Evolutionary conservation across 345 rosid species (phyloP).

Genomic region (Citrus maxima): DNA sequence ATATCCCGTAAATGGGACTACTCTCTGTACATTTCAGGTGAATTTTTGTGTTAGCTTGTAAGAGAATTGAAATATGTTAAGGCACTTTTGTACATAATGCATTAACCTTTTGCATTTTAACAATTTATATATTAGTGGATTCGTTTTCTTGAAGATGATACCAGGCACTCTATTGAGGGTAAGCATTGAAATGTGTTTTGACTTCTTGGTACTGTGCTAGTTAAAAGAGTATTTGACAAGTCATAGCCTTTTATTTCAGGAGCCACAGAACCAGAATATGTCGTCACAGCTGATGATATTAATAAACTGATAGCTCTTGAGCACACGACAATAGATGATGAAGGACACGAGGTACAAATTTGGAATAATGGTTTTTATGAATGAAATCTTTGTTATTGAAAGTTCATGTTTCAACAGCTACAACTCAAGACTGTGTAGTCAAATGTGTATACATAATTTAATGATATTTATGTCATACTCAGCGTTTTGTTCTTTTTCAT

Average conservation of each 20-base stretch:
- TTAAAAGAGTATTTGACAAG: constrained; percentile 33
- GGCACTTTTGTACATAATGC: background rate
- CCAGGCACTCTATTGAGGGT: constrained; percentile 93
- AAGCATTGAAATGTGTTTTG: constrained; percentile 21
- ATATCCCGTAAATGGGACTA: constrained; percentile 80
- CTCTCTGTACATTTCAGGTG: constrained; percentile 98
- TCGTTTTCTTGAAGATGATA: constrained; percentile 94
- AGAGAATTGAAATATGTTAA: background rate
- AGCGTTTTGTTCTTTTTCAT: constrained; percentile 13
- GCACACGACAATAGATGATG: constrained; percentile 98
- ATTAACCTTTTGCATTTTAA: background rate
- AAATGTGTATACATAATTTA: too few relatives aligned
- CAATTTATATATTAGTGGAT: constrained; percentile 42
- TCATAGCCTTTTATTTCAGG: constrained; percentile 40
- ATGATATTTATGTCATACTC: too few relatives aligned
- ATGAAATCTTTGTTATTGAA: constrained; percentile 35
- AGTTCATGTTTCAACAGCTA: constrained; percentile 56
- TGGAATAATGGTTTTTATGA: background rate
- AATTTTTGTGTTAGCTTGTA: constrained; percentile 8
- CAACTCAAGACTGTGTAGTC: constrained; percentile 88
- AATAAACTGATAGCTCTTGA: constrained; percentile 94
- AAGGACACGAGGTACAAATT: constrained; percentile 80
- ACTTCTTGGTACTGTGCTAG: background rate
- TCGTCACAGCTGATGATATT: constrained; percentile 97
- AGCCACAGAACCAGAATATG: constrained; percentile 94